These are phyloP conservation scores for Scheffersomyces quercinus DNA, from an alignment of 1,139 yeast genomes.

Conservation along the genomic window DNA sequence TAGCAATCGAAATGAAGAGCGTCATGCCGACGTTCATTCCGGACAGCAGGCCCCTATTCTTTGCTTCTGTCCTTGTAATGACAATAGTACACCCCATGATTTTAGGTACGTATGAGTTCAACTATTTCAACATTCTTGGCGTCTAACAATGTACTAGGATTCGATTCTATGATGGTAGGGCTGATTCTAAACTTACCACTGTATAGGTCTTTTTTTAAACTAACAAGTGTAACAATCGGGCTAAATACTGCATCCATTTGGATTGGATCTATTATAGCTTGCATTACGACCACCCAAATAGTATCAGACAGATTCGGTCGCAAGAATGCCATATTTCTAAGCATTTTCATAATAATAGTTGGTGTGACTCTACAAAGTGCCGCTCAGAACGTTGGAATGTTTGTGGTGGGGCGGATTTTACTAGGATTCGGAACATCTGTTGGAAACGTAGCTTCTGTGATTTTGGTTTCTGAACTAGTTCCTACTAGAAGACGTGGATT, in stretches of 20 bases:
- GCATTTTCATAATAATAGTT: slow-evolving; percentile 7
- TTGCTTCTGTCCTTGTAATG: slow-evolving; percentile 7
- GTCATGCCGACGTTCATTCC: too few species aligned
- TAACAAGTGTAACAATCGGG: slow-evolving; percentile 15
- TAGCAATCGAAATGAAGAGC: too few species aligned
- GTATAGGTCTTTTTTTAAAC: slow-evolving; percentile 10
- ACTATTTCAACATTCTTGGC: too few species aligned
- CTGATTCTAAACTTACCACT: slow-evolving; percentile 14
- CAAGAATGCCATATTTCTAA: slow-evolving; percentile 10
- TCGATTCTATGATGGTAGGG: slow-evolving; percentile 14
- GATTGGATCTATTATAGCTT: slow-evolving; percentile 13
- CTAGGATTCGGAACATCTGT: slow-evolving; percentile 15
- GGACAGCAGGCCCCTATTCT: slow-evolving; percentile 3
- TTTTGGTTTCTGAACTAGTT: slow-evolving; percentile 16
- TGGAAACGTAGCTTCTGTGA: slow-evolving; percentile 11
- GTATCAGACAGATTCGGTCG: slow-evolving; percentile 16
- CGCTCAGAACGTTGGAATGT: slow-evolving; percentile 17
- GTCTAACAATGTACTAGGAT: slow-evolving; percentile 7
- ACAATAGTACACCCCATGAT: slow-evolving; percentile 14
- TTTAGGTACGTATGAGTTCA: too few species aligned
- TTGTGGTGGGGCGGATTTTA: slow-evolving; percentile 15
- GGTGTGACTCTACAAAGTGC: slow-evolving; percentile 18
- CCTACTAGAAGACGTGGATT: slow-evolving; percentile 4
- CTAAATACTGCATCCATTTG: slow-evolving; percentile 15
- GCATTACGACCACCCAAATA: slow-evolving; percentile 8